phyloP scores from a whole-genome alignment of 2,329 filamentous ascomycete species.

The Aspergillus pseudonomiae region DNA sequence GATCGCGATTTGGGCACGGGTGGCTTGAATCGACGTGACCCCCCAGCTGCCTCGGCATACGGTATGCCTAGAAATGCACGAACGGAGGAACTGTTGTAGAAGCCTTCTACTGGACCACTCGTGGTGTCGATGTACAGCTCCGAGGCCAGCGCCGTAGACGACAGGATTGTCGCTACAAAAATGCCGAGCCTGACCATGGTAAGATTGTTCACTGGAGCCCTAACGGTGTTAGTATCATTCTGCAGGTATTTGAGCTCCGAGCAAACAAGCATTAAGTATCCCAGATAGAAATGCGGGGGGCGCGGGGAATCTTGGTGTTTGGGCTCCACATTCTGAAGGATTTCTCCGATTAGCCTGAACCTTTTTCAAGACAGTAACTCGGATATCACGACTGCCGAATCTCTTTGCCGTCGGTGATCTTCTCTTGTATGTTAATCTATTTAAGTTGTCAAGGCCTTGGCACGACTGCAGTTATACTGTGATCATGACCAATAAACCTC shows the following conservation, averaged over 20 bases:
- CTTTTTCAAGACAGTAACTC: not conserved
- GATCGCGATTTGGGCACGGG: constrained; percentile 31
- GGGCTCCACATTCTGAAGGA: not conserved
- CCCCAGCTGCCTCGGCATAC: constrained; percentile 49
- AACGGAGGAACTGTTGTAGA: constrained; percentile 21
- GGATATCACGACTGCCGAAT: not conserved
- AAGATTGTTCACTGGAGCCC: fast-evolving
- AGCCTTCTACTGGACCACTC: constrained; percentile 20
- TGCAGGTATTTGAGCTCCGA: not conserved
- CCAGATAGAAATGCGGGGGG: not conserved
- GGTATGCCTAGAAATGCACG: constrained; percentile 49
- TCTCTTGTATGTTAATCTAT: not conserved
- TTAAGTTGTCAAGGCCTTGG: too few species aligned
- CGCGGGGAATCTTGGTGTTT: not conserved
- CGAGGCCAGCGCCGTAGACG: not conserved
- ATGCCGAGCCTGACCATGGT: not conserved
- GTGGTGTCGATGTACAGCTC: constrained; percentile 10
- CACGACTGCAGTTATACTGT: too few species aligned
- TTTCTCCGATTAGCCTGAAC: not conserved
- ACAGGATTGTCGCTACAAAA: not conserved
- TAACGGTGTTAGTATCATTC: not conserved
- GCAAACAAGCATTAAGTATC: not conserved
- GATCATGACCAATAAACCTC: too few species aligned
- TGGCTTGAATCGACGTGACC: constrained; percentile 46
- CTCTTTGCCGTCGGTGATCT: not conserved